Evolutionary conservation across 2,329 filamentous ascomycete species (phyloP), one percentile per base, ranked within the genome.

Genomic region (Domatiomyces globalis): DNA sequence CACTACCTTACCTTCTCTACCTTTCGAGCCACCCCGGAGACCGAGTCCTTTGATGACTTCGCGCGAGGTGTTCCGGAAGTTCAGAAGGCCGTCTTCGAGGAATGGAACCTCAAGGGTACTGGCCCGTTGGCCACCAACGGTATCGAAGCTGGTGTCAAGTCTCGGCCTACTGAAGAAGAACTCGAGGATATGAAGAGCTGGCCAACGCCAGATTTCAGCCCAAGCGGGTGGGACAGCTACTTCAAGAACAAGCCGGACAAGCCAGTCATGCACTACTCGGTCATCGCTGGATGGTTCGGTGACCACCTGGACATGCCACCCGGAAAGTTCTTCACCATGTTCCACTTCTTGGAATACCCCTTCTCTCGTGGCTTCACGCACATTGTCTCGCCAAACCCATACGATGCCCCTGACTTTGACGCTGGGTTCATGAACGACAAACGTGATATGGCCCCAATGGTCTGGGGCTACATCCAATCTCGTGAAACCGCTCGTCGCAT

Each of bases 221-320:
- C 75, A 45, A 75, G 77, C 5, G 84, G 84, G 2, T 90, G 84
- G 84, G 80, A 89, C 60, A 81, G 77, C 50, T 89, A 90, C 70
- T 90, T 89, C 68, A 84, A 87, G 71, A 69, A 89, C 64, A 88
- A 88, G 71, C 84, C 84, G 1, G 84, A 89, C 67, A 89, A 89
- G 74, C 85, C 85, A 0, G 84, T 89, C 44, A 89, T 89, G 85
- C 85, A 89, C 64, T 89, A 89, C 69, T 83, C 77, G 1, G 78
- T 88, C 51, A 87, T 89, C 62, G 72, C 83, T 15, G 82, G 82
- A 36, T 71, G 65, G 63, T 71, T 71, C 52, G 67, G 65, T 56
- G 67, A 73, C 63, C 71, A 77, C 61, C 75, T 77, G 67, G 64
- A 69, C 48, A 82, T 84, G 76, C 83, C 84, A 0, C 77, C 82